Evolutionary conservation across 176 grass and related monocot species (phyloP), one percentile per base, ranked within the genome.

Genomic region (Ananas comosus): DNA sequence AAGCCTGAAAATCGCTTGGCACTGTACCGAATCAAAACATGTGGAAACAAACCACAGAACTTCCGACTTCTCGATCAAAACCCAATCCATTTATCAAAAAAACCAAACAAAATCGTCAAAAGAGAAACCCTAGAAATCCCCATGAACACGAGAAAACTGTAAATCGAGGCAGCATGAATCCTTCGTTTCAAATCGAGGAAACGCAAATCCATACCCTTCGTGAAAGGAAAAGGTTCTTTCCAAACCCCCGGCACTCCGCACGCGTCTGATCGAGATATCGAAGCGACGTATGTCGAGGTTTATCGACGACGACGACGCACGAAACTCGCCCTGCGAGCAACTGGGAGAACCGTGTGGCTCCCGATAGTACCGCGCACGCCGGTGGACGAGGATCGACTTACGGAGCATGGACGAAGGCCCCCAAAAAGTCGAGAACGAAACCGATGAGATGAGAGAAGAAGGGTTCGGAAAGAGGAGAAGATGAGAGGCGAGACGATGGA

Each of bases 291-390:
- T 99, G 83, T 99, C 89, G 80, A 99, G 85, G 72, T n/a, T 75
- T 93, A 83, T 99, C 94, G 66, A 99, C 19, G 65, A 93, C 84
- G 18, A 99, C 75, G 18, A 83, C 84, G 74, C n/a, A n/a, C 80
- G 83, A 81, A 93, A 99, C 33, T 87, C 86, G 50, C 83, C 82
- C 8, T 80, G 72, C n/a, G 7, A 99, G 86, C 0, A 99, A 84
- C 80, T 88, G n/a, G 94, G 64, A 99, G 85, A 73, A 88, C 94
- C 1, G 94, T 90, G 82, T 99, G 94, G 89, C 89, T 99, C 56
- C 94, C 94, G 81, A 99, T 99, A n/a, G 94, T 99, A 99, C 0
- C 94, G 89, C 7, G 94, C 89, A 68, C 94, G 22, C 94, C 94
- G 11, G 89, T 93, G n/a, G 10, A 99, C 94, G 9, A 99, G 80